Conservation (phyloP, 2,329 filamentous ascomycete species). For the Fusarium paranaense region DNA sequence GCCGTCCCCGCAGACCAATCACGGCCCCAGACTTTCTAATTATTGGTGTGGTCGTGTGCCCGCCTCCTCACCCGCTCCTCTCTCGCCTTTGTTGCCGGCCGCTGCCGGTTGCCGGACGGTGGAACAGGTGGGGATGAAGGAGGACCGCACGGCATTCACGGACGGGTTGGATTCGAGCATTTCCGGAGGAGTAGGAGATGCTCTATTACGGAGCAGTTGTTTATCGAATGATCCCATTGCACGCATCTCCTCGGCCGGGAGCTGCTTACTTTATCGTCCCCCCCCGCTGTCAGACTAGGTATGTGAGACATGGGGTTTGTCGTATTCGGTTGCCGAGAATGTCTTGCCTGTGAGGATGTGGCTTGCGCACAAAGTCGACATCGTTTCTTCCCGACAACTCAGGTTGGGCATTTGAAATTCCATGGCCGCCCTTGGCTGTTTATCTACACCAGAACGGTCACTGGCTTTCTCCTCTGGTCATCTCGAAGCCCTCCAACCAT, state of each 20-base stretch:
- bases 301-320: not conserved
- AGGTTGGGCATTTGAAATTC: not conserved
- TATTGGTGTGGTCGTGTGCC: conserved; percentile 13
- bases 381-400: not conserved
- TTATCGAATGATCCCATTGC: conserved; percentile 5
- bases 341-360: not conserved
- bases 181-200: conserved; percentile 16
- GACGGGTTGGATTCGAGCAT: not conserved
- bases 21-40: conserved; percentile 45
- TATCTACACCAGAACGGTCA: conserved; percentile 3
- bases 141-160: not conserved
- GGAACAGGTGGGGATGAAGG: conserved; percentile 23
- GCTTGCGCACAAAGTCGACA: not conserved
- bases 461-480: conserved; percentile 3
- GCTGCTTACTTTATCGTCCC: not conserved
- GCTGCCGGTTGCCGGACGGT: conserved; percentile 16
- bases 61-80: not conserved
- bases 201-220: not conserved
- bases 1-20: conserved; percentile 40
- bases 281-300: not conserved
- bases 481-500: conserved; percentile 18
- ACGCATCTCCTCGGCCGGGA: conserved; percentile 24
- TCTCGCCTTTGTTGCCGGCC: conserved; percentile 22
- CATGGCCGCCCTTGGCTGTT: not conserved
- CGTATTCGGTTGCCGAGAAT: conserved; percentile 1